phyloP scores from a whole-genome alignment of 805 yeast genomes.

The Wickerhamomyces queroliae region DNA sequence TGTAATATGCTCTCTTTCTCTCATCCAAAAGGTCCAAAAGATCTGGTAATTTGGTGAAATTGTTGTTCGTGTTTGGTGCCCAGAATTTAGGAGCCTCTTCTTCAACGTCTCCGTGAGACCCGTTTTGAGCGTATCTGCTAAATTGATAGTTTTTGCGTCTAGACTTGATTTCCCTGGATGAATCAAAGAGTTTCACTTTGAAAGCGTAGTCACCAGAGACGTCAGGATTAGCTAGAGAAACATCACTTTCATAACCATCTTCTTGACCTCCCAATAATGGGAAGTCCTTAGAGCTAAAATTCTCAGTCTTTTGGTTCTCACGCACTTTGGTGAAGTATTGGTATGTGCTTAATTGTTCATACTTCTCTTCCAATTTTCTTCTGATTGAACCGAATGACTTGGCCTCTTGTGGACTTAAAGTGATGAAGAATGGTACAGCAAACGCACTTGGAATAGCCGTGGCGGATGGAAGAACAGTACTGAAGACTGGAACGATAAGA shows the following conservation, averaged over 20 bases:
- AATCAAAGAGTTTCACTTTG: conserved; percentile 34
- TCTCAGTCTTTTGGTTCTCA: conserved; percentile 5
- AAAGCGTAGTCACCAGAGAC: conserved; percentile 45
- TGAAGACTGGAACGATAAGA: conserved; percentile 57
- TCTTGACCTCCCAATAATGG: conserved; percentile 30
- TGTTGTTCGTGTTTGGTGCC: conserved; percentile 37
- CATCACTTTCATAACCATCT: conserved; percentile 38
- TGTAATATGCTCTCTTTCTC: conserved; percentile 25
- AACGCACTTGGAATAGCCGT: conserved; percentile 43
- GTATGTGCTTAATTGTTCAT: conserved; percentile 42
- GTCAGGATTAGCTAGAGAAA: conserved; percentile 48
- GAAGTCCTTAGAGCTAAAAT: conserved; percentile 26
- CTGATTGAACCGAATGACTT: conserved; percentile 53
- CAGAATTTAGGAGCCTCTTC: conserved; percentile 25
- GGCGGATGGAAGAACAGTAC: conserved; percentile 30
- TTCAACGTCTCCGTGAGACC: background rate
- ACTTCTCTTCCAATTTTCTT: conserved; percentile 45
- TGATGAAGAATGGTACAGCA: conserved; percentile 74
- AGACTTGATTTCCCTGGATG: conserved; percentile 16
- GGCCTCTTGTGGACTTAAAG: conserved; percentile 45
- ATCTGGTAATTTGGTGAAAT: conserved; percentile 35
- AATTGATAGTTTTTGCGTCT: conserved; percentile 12
- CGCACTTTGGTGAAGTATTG: conserved; percentile 26
- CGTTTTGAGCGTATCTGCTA: background rate
- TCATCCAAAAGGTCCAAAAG: conserved; percentile 26